These are phyloP conservation scores for Aegilops longissima DNA, from an alignment of 176 grass and related monocot species.

Conservation along the genomic window DNA sequence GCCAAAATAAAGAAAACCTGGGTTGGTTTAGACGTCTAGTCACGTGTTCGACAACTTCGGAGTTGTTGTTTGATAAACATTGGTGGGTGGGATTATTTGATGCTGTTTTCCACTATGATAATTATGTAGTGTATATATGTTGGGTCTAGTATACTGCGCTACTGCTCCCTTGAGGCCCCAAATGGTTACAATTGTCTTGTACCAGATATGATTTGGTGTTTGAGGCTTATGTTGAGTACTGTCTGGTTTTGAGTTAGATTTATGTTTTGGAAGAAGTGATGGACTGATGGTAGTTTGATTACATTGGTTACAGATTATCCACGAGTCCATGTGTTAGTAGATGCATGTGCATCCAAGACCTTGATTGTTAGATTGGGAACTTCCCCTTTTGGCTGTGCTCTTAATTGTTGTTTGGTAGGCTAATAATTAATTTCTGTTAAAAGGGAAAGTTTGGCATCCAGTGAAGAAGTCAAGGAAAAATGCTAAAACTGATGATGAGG, in stretches of 20 bases:
- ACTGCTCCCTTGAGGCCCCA: background rate
- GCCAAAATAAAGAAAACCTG: background rate
- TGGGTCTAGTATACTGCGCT: background rate
- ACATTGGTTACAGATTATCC: background rate
- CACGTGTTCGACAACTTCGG: background rate
- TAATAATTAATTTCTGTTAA: slow-evolving; percentile 33
- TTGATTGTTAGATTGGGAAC: background rate
- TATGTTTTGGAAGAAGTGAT: background rate
- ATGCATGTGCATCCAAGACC: slow-evolving; percentile 1
- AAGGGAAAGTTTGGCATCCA: slow-evolving; percentile 52
- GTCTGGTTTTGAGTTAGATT: background rate
- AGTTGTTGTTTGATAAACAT: slow-evolving; percentile 12
- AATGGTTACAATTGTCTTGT: slow-evolving; percentile 1
- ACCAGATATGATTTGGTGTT: background rate
- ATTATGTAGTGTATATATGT: background rate
- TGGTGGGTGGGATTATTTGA: background rate
- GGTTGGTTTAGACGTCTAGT: background rate
- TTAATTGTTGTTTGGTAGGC: slow-evolving; percentile 20
- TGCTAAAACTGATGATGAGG: slow-evolving; percentile 71
- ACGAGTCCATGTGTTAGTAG: background rate
- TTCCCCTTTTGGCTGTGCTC: background rate
- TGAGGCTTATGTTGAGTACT: background rate
- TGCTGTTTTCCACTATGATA: background rate
- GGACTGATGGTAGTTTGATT: background rate
- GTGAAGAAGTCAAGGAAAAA: slow-evolving; percentile 46